Conservation (phyloP, 148 eudicot species). For the Arbutus unedo region DNA sequence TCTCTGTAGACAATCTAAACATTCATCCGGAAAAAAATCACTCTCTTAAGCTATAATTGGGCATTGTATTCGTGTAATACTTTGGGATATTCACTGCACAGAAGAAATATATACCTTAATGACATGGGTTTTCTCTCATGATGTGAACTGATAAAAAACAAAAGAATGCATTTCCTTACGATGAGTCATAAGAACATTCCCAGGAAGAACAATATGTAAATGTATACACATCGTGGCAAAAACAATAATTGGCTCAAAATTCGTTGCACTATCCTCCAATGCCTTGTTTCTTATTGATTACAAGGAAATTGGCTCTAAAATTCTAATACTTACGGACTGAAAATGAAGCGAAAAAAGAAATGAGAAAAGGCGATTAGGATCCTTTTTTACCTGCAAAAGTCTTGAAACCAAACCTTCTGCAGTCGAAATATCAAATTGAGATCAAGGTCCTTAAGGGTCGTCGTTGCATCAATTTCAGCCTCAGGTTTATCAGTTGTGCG, state of each 20-base stretch:
- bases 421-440: slow-evolving; percentile 70
- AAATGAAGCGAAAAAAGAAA: background rate
- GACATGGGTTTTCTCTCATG: background rate
- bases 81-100: too few species aligned
- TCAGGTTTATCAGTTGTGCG: slow-evolving; percentile 78
- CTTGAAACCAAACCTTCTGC: slow-evolving; percentile 76
- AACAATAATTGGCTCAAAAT: background rate
- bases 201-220: background rate
- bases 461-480: slow-evolving; percentile 71
- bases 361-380: background rate
- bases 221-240: background rate
- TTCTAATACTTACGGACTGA: background rate
- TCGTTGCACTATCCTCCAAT: slow-evolving; percentile 1
- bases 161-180: background rate
- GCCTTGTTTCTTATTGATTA: background rate
- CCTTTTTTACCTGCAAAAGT: slow-evolving; percentile 62
- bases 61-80: too few species aligned
- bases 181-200: background rate
- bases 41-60: too few species aligned
- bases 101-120: too few species aligned
- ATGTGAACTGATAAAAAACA: background rate
- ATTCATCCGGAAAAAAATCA: background rate
- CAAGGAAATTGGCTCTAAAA: background rate
- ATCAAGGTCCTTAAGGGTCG: slow-evolving; percentile 90
- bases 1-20: background rate